Evolutionary conservation across 139 green algal species (phyloP).

Genomic region (Chlorella sp.): DNA sequence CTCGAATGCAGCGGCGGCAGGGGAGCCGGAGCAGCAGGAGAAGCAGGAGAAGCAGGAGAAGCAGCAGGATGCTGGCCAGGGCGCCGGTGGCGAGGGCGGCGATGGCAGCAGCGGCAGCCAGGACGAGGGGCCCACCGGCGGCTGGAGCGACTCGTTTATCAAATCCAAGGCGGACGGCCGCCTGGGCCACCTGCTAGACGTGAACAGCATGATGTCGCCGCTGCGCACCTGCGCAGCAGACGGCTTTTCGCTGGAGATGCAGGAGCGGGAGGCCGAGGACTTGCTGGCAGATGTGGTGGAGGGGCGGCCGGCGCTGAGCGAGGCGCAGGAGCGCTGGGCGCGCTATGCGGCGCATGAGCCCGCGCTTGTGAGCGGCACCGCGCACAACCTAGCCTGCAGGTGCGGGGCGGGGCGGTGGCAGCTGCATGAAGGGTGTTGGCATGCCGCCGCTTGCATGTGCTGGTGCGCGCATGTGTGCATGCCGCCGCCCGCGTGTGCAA

Average conservation of each 20-base stretch:
- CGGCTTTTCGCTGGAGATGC: neutral
- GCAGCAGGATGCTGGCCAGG: too few relatives aligned
- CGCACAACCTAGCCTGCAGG: conserved; percentile 7
- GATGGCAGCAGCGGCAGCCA: neutral
- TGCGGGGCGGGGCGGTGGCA: neutral
- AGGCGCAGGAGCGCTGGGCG: neutral
- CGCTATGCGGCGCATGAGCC: neutral
- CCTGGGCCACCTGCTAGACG: neutral
- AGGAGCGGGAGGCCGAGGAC: neutral
- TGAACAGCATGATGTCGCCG: neutral
- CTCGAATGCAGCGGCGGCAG: too few relatives aligned
- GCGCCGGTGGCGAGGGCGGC: too few relatives aligned
- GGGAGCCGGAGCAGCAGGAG: too few relatives aligned
- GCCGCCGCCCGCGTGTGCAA: too few relatives aligned
- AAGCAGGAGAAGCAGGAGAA: neutral
- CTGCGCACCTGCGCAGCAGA: neutral
- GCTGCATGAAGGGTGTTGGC: neutral
- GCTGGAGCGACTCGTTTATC: neutral
- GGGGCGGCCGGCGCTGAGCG: neutral
- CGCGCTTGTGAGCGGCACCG: neutral
- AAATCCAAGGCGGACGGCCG: neutral
- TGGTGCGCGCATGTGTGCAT: too few relatives aligned
- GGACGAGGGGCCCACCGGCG: neutral
- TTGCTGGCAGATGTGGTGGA: neutral
- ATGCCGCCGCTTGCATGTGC: too few relatives aligned